A percentile compares a stretch with the other conserved stretches of the same genome.
phyloP scores from a whole-genome alignment of 176 grass and related monocot species.

The Thinopyrum elongatum region DNA sequence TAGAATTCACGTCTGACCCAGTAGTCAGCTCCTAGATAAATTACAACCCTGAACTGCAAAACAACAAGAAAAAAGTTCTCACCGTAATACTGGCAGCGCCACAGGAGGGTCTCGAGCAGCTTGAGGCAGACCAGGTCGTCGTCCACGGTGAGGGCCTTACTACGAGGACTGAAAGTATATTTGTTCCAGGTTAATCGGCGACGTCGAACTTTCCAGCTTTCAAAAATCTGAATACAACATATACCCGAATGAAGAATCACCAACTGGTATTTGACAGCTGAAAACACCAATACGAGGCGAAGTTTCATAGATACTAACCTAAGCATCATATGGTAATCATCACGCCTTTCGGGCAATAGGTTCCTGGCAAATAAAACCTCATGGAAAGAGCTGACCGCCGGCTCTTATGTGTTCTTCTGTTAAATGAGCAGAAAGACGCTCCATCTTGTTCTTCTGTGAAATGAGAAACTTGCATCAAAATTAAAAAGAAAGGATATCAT shows the following conservation, averaged over 20 bases:
- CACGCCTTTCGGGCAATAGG: conserved; percentile 78
- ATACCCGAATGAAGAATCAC: too few species aligned
- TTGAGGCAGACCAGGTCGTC: conserved; percentile 49
- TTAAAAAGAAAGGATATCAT: too few species aligned
- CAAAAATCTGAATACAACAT: too few species aligned
- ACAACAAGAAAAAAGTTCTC: background rate
- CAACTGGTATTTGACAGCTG: too few species aligned
- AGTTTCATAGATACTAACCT: conserved; percentile 38
- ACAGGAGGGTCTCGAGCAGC: conserved; percentile 75
- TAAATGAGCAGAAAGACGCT: too few species aligned
- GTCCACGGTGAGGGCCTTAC: background rate
- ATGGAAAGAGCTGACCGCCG: conserved; percentile 63
- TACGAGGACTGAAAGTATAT: too few species aligned
- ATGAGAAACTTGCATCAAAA: too few species aligned
- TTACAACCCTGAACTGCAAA: background rate
- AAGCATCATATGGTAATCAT: conserved; percentile 86
- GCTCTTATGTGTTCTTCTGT: too few species aligned
- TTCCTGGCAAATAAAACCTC: conserved; percentile 68
- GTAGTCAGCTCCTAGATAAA: background rate
- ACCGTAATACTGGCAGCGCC: conserved; percentile 83
- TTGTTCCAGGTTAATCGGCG: too few species aligned
- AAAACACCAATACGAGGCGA: too few species aligned
- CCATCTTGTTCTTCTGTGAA: too few species aligned
- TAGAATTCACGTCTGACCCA: background rate
- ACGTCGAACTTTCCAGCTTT: too few species aligned